phyloP scores from a whole-genome alignment of 1,284 basidiomycete genomes.

The Pseudozyma sp. region DNA sequence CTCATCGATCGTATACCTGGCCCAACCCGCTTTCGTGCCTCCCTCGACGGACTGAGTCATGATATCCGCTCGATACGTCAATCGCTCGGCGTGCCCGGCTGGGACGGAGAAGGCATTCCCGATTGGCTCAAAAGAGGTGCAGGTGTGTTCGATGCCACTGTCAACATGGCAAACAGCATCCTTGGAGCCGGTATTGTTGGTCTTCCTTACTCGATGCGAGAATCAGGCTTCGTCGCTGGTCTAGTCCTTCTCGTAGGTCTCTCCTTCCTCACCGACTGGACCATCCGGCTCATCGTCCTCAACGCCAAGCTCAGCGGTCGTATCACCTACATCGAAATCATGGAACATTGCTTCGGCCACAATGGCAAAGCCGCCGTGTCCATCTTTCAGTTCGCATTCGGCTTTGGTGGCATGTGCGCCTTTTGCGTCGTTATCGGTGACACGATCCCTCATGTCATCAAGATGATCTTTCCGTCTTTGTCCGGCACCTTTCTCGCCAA shows the following conservation, averaged over 20 bases:
- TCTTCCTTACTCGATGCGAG: constrained; percentile 88
- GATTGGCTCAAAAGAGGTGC: constrained; percentile 74
- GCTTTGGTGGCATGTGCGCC: constrained; percentile 83
- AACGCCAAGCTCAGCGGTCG: constrained; percentile 95
- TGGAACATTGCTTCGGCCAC: constrained; percentile 92
- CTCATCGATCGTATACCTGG: constrained; percentile 43
- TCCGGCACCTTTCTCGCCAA: constrained; percentile 82
- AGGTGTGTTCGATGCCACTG: constrained; percentile 83
- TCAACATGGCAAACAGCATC: constrained; percentile 97
- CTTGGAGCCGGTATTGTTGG: constrained; percentile 82
- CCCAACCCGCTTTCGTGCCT: constrained; percentile 36
- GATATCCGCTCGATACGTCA: constrained; percentile 55
- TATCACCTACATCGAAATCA: constrained; percentile 93
- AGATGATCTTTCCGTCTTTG: constrained; percentile 84
- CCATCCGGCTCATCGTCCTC: constrained; percentile 87
- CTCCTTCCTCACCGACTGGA: constrained; percentile 94
- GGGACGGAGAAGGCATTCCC: constrained; percentile 70
- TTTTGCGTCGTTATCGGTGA: constrained; percentile 76
- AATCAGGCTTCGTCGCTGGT: constrained; percentile 91
- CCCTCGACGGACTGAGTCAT: constrained; percentile 53
- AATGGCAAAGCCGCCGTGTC: constrained; percentile 80
- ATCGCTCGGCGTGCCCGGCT: constrained; percentile 67
- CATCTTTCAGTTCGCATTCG: constrained; percentile 97
- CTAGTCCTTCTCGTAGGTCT: constrained; percentile 82
- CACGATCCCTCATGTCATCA: constrained; percentile 91